Evolutionary conservation across 176 grass and related monocot genomes (phyloP).

Genomic region (Triticum aestivum): IWGSC_CS_RefSeq_v2.1 NC_057803.1:91501182-91501681

Average conservation of each 20-base stretch:
- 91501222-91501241: slow-evolving; percentile 28
- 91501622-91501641: slow-evolving; percentile 14
- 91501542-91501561: slow-evolving; percentile 53
- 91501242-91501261: slow-evolving; percentile 21
- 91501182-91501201: slow-evolving; percentile 62
- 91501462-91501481: slow-evolving; percentile 32
- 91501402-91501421: slow-evolving; percentile 35
- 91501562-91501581: slow-evolving; percentile 57
- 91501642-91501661: slow-evolving; percentile 11
- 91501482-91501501: slow-evolving; percentile 41
- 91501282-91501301: not conserved
- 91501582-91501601: slow-evolving; percentile 39
- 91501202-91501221: slow-evolving; percentile 49
- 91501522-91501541: slow-evolving; percentile 51
- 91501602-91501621: slow-evolving; percentile 16
- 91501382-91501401: slow-evolving; percentile 25
- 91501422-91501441: slow-evolving; percentile 40
- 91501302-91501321: not conserved
- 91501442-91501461: slow-evolving; percentile 42
- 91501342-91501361: not conserved
- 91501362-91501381: slow-evolving; percentile 34
- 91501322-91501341: not conserved
- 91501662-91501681: slow-evolving; percentile 34
- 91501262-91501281: not conserved
- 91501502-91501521: slow-evolving; percentile 15